phyloP scores from a whole-genome alignment of 495 filamentous ascomycete species.

The Echria macrotheca region DNA sequence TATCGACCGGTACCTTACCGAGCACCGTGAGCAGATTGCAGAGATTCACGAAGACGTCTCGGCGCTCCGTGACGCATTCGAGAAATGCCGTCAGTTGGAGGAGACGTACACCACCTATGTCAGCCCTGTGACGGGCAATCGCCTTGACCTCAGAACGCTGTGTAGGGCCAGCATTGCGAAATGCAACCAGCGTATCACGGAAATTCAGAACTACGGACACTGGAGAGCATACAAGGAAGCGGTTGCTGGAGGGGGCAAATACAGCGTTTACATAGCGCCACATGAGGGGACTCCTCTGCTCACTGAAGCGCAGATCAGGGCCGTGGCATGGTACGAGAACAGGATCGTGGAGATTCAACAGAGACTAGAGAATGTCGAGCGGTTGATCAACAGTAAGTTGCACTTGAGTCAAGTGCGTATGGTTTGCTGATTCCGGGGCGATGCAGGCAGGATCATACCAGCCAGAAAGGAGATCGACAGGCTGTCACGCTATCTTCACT shows the following conservation, averaged over 20 bases:
- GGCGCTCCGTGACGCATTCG: constrained; percentile 19
- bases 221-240: too few species aligned
- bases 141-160: constrained; percentile 28
- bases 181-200: constrained; percentile 13
- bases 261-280: too few species aligned
- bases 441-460: too few species aligned
- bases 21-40: constrained; percentile 45
- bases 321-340: constrained; percentile 16
- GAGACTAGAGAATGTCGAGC: constrained; percentile 16
- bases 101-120: constrained; percentile 18
- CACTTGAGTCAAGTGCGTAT: too few species aligned
- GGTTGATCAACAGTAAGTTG: constrained; percentile 16
- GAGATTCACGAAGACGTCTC: constrained; percentile 36
- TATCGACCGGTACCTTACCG: constrained; percentile 69
- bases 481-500: constrained; percentile 17
- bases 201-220: constrained; percentile 17
- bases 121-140: constrained; percentile 24
- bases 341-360: constrained; percentile 15
- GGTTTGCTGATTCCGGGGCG: too few species aligned
- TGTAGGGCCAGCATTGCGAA: constrained; percentile 22
- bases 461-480: constrained; percentile 15
- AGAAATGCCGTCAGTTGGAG: constrained; percentile 17
- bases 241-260: too few species aligned
- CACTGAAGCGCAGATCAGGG: constrained; percentile 28
- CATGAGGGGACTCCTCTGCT: too few species aligned